Percentiles rank a stretch among this genome's conserved stretches.
These are phyloP conservation scores for Sugiyamaella qingdaonensis DNA, from an alignment of 805 yeast genomes.

Conservation along the genomic window DNA sequence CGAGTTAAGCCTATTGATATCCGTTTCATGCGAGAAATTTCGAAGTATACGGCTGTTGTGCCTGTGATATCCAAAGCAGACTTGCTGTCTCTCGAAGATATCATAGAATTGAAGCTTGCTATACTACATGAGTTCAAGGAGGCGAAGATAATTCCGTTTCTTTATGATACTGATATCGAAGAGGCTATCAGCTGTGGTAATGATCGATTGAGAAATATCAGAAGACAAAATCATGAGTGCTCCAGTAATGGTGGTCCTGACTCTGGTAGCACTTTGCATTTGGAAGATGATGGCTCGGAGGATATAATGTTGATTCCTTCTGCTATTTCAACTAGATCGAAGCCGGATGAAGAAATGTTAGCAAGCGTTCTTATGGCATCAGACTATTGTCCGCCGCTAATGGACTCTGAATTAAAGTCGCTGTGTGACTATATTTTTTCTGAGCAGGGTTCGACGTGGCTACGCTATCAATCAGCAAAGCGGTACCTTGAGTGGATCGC, in stretches of 20 bases:
- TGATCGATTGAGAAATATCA: background rate
- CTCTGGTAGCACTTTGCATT: background rate
- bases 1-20: conserved; percentile 20
- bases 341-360: conserved; percentile 20
- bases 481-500: conserved; percentile 23
- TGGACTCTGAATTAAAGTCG: conserved; percentile 19
- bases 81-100: conserved; percentile 10
- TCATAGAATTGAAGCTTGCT: conserved; percentile 14
- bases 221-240: background rate
- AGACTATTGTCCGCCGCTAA: conserved; percentile 19
- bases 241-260: background rate
- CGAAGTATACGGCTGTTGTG: conserved; percentile 21
- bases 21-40: conserved; percentile 17
- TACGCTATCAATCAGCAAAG: conserved; percentile 24
- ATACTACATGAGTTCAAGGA: conserved; percentile 16
- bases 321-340: conserved; percentile 15
- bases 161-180: conserved; percentile 18
- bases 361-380: conserved; percentile 26
- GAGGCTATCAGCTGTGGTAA: conserved; percentile 15
- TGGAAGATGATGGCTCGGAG: background rate
- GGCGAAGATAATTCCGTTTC: conserved; percentile 21
- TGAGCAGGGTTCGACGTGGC: conserved; percentile 27
- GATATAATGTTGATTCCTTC: conserved; percentile 20
- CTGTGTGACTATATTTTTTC: conserved; percentile 23
- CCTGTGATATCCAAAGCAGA: conserved; percentile 24